Base-by-base conservation (phyloP, 2,329 filamentous ascomycete genomes). In the Myriosclerotinia curreyana region DNA sequence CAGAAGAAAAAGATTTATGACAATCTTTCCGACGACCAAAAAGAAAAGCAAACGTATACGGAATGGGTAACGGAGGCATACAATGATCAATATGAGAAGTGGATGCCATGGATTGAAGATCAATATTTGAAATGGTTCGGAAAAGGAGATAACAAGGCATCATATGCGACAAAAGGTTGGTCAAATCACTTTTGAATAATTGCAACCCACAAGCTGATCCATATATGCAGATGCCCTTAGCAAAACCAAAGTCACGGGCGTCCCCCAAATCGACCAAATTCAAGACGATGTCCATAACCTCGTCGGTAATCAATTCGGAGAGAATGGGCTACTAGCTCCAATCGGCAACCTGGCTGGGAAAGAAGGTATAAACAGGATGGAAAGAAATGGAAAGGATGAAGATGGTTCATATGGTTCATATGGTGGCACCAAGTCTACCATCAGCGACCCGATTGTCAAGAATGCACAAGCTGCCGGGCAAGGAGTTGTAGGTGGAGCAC, bases 91-190 rank as follows among this genome's bases (percentile, higher is more conserved):
- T 91, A 91, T 76, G 87, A 91, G 73, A 81, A 77, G 71, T 92
- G 89, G 89, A 82, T 90, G 74, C 89, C 89, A 0, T 91, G 89
- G 88, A 78, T 91, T 64, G 88, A 92, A 75, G 89, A 92, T 74
- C 76, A 85, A 65, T 90, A 90, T 74, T 81, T 92, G 36, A 80
- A 81, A 60, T 91, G 84, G 80, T 91, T 91, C 76, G 67, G 68
- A 9, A 89, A 87, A 71, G 88, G 87, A 67, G 87, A 91, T 73
- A 92, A 92, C 81, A 91, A 92, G 77, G 83, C 87, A 6, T 87
- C 83, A 73, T 91, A 91, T 71, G 79, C 84, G 7, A 82, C 87
- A 1, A 90, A 88, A 76, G 82, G 88, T 90, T 75, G 42, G 78
- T 40, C 14, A 17, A 25, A 22, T 22, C n/a, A 54, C 20, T 28